Conservation (phyloP, 352 stramenopile genomes). For the Elongisporangium anandrum region DNA sequence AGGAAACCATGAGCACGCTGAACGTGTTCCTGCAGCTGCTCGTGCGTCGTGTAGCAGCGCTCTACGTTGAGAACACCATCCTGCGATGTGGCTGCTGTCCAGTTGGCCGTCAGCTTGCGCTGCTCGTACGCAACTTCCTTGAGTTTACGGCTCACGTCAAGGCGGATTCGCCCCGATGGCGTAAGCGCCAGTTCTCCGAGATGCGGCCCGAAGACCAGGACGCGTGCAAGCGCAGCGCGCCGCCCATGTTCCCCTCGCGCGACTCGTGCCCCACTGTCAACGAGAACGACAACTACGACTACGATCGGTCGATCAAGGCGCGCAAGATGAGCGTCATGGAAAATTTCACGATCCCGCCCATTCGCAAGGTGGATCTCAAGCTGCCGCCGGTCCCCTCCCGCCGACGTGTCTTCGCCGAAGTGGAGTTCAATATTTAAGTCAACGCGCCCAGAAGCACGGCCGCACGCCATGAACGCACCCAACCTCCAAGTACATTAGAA, state of each 20-base stretch:
- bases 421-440: slow-evolving; percentile 40
- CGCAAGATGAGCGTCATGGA: slow-evolving; percentile 55
- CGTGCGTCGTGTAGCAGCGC: slow-evolving; percentile 49
- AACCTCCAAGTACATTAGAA: slow-evolving; percentile 4
- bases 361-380: slow-evolving; percentile 33
- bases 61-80: slow-evolving; percentile 55
- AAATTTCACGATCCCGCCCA: slow-evolving; percentile 27
- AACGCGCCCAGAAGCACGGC: not conserved
- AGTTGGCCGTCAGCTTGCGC: slow-evolving; percentile 47
- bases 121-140: slow-evolving; percentile 62
- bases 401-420: slow-evolving; percentile 70
- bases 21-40: slow-evolving; percentile 74
- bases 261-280: not conserved
- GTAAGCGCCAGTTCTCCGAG: slow-evolving; percentile 57
- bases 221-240: slow-evolving; percentile 1
- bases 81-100: slow-evolving; percentile 47
- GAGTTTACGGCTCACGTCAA: slow-evolving; percentile 27
- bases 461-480: not conserved
- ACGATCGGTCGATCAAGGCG: slow-evolving; percentile 37
- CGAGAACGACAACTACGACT: not conserved
- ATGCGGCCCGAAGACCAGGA: slow-evolving; percentile 38
- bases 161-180: slow-evolving; percentile 8
- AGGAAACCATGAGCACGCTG: slow-evolving; percentile 69
- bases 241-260: slow-evolving; percentile 27
- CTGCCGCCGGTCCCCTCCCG: slow-evolving; percentile 37